Evolutionary conservation across 1,139 yeast genomes (phyloP), one percentile per base, ranked within the genome.

Genomic region (Yamadazyma conglobata): DNA sequence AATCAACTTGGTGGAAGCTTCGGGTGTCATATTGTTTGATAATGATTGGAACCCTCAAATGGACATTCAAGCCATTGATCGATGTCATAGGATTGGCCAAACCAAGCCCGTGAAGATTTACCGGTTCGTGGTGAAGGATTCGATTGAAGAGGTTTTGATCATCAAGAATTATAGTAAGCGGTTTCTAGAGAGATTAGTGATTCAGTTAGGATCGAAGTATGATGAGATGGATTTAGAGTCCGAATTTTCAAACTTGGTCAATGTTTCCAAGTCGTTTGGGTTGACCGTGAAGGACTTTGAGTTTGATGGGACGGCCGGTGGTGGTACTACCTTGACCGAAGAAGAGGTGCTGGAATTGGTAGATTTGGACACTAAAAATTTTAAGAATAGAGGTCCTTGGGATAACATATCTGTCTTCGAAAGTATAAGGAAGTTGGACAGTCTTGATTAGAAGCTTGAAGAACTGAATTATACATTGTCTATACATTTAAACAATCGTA

Each of bases 1-100:
- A 2, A 76, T 91, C 27, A 91, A 91, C 48, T 65, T 91, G 34
- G 75, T 81, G 0, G 77, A 84, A 1, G 96, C 97, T 0, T 96
- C 91, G 46, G 82, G 95, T 0, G 97, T 91, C 1, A 75, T 91
- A 4, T 50, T 91, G 10, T 88, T 86, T 52, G 98, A 91, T 50
- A 83, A 86, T 38, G 97, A 91, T 52, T 89, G 97, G 96, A 91
- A 91, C 48, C 98, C 98, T 0, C 97, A 91, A 51, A 89, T 87
- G 44, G 97, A 91, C 55, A 60, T 88, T 30, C 98, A 91, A 53
- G 97, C 97, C 0, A 91, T 91, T 75, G 97, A 89, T 50, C 69
- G 98, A 37, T 94, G 86, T 10, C 97, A 91, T 54, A 67, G 98
- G 50, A 86, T 91, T 35, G 97, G 98, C 0, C 98, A 91, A 54